Conservation (phyloP, 2,329 filamentous ascomycete species). For the Colletotrichum incanum region DNA sequence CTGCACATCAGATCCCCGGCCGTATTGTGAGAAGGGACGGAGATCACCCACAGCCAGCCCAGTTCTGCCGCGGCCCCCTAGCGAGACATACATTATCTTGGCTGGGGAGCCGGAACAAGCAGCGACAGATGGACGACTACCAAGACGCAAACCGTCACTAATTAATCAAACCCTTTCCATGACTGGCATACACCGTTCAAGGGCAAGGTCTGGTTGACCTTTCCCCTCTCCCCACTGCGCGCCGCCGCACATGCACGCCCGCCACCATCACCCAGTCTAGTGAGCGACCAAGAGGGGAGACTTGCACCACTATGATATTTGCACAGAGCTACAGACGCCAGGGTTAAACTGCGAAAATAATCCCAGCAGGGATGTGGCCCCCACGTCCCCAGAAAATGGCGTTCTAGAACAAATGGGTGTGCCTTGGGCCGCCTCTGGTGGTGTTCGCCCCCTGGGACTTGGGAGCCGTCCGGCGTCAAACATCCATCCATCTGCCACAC, state of each 20-base stretch:
- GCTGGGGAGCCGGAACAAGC: background rate
- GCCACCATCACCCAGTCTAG: background rate
- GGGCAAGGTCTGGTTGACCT: constrained; percentile 17
- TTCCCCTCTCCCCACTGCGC: constrained; percentile 1
- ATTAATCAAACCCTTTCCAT: background rate
- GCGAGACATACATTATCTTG: background rate
- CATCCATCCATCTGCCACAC: constrained; percentile 15
- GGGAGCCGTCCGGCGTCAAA: constrained; percentile 23
- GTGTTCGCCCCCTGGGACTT: constrained; percentile 35
- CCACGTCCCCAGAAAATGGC: constrained; percentile 42
- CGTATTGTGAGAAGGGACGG: background rate
- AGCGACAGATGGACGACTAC: background rate
- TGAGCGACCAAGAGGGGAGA: constrained; percentile 9
- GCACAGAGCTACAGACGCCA: background rate
- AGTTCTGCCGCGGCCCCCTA: background rate
- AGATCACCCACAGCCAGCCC: background rate
- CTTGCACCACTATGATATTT: constrained; percentile 2
- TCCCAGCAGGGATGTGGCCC: constrained; percentile 39
- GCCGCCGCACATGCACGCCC: constrained; percentile 1
- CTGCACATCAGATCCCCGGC: background rate
- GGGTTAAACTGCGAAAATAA: constrained; percentile 36
- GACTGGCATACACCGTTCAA: background rate
- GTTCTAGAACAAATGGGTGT: constrained; percentile 43
- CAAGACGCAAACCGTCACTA: background rate
- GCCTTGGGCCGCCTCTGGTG: constrained; percentile 21